Base-by-base conservation (phyloP, 768 basidiomycete genomes). In the Tulasnella sp. region DNA sequence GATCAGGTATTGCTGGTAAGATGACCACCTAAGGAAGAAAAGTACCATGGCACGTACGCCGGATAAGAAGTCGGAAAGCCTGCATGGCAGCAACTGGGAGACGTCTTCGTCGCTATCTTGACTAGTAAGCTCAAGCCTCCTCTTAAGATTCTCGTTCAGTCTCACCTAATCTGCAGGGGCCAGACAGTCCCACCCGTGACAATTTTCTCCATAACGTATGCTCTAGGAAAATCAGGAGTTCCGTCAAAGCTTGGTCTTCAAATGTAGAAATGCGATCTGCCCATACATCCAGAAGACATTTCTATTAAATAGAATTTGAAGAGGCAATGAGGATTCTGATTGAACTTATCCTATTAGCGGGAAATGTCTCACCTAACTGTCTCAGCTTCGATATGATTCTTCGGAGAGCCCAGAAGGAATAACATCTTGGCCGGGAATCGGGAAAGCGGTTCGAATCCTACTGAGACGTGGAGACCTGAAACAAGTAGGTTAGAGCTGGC, bases 241-340 rank as follows among this genome's bases (percentile, higher is more conserved):
- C 29, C 11, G 5, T 72, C 44, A 40, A 71, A 51, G 23, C 51
- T 1, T 4, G 51, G 51, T n/a, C 23, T n/a, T 51, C 23, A 6
- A 6, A 51, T 51, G 51, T n/a, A 51, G 23, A n/a, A 51, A 51
- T 23, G 16, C n/a, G 23, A 7, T 51, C 51, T 5, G 5, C 0
- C 23, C 70, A 2, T 70, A 77, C 77, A 71, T 32, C 77, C 77
- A 77, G 51, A 77, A 77, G 13, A 72, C 37, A 46, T 70, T 77
- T 48, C 77, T 77, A 72, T 46, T 3, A 10, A 48, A 46, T n/a
- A 26, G 2, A 35, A 32, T 15, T 18, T 44, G n/a, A 7, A 70
- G 10, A 29, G 1, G 2, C 35, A 9, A 26, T 26, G 35, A 42
- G 16, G n/a, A 15, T 39, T 39, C 73, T 5, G 5, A 40, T 37